Percentiles rank a stretch among this genome's conserved stretches.
These are phyloP conservation scores for Diaporthe batatas DNA, from an alignment of 2,329 filamentous ascomycete species.

Conservation along the genomic window DNA sequence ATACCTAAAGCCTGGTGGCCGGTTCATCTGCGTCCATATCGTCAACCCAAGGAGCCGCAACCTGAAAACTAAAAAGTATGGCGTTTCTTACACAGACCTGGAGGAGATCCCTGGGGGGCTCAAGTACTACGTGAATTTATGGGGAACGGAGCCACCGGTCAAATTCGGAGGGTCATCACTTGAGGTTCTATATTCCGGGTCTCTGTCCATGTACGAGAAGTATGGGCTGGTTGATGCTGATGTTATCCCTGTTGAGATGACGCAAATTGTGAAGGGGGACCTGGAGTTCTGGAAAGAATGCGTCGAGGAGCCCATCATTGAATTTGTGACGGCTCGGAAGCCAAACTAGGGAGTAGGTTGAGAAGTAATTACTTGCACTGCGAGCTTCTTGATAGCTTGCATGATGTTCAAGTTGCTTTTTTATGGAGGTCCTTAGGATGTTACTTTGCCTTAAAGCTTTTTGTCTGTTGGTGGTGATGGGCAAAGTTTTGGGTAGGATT, in stretches of 20 bases:
- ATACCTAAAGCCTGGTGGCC: slow-evolving; percentile 43
- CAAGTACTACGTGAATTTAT: slow-evolving; percentile 34
- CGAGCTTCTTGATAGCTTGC: too few relatives aligned
- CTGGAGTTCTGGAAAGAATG: slow-evolving; percentile 22
- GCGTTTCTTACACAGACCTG: not conserved
- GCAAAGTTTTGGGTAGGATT: too few relatives aligned
- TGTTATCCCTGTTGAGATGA: slow-evolving; percentile 22
- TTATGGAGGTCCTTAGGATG: too few relatives aligned
- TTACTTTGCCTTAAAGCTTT: too few relatives aligned
- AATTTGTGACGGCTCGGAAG: slow-evolving; percentile 17
- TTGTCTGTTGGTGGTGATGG: too few relatives aligned
- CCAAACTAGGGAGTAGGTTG: not conserved
- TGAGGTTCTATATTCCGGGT: slow-evolving; percentile 37
- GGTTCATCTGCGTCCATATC: slow-evolving; percentile 41
- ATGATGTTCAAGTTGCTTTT: too few relatives aligned
- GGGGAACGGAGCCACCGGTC: slow-evolving; percentile 27
- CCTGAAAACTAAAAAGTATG: not conserved
- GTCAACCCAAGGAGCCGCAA: slow-evolving; percentile 30
- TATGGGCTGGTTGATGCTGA: slow-evolving; percentile 35
- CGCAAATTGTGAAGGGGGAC: slow-evolving; percentile 4
- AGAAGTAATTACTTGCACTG: not conserved
- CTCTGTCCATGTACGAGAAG: slow-evolving; percentile 34
- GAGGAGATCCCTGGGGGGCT: slow-evolving; percentile 13
- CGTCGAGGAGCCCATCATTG: slow-evolving; percentile 5
- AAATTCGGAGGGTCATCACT: slow-evolving; percentile 37